These are phyloP conservation scores for Chamaecrista fasciculata DNA, from an alignment of 306 rosid species.

Conservation along the genomic window DNA sequence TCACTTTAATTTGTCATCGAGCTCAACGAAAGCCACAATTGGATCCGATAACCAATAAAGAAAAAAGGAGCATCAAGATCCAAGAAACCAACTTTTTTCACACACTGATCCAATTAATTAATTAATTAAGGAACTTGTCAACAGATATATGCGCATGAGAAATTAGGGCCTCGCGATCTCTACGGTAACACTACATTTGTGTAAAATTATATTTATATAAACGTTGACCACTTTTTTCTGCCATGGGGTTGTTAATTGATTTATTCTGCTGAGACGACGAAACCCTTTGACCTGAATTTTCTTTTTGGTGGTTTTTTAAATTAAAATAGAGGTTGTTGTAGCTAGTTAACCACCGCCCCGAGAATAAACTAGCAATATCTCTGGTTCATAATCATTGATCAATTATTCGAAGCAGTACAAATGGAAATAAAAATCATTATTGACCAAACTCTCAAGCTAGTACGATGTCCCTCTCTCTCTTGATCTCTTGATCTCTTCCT, in stretches of 20 bases:
- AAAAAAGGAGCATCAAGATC: constrained; percentile 23
- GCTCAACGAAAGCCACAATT: constrained; percentile 6
- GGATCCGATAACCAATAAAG: constrained; percentile 8
- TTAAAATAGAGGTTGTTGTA: background rate
- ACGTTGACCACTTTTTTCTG: constrained; percentile 7
- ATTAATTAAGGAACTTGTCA: background rate
- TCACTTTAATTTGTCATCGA: constrained; percentile 29
- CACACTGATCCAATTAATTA: too few species aligned
- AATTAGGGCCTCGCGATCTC: background rate
- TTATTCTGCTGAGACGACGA: background rate
- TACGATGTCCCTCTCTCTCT: background rate
- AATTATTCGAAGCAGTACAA: constrained; percentile 32
- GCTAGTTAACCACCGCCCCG: constrained; percentile 33
- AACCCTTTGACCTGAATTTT: constrained; percentile 11
- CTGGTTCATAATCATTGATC: constrained; percentile 39
- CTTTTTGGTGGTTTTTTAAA: background rate
- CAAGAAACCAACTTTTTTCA: constrained; percentile 39
- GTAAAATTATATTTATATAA: too few species aligned
- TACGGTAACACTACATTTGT: background rate
- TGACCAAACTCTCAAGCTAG: background rate
- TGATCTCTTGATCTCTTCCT: background rate
- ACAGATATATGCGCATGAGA: background rate
- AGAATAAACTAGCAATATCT: constrained; percentile 30
- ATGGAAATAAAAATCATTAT: background rate
- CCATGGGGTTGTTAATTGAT: background rate